Evolutionary conservation across 176 grass and related monocot species (phyloP), one percentile per base, ranked within the genome.

Genomic region (Aegilops sharonensis): DNA sequence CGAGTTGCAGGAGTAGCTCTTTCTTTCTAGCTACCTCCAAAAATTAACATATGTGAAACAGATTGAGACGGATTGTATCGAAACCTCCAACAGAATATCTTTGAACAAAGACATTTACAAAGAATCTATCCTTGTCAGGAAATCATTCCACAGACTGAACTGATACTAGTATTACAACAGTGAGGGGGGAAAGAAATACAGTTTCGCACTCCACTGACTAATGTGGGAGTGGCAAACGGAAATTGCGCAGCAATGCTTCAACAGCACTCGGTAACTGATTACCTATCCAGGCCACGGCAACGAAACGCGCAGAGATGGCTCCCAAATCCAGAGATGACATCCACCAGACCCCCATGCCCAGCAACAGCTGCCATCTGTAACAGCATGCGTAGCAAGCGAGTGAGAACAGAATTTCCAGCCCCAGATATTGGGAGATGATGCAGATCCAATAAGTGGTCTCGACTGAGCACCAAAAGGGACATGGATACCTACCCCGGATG

Each of bases 271-370:
- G 40, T 76, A 85, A n/a, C 61, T 62, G 45, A 17, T 76, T 76
- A 81, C 17, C 80, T 88, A 21, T 93, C 88, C 32, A 94, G 83
- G 45, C 94, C 92, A 13, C 48, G 48, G 57, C 90, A 95, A 79
- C 90, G 72, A 57, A 95, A 98, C 3, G 86, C 89, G 82, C 91
- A 95, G 45, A 98, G 87, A 91, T 98, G 96, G 64, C 93, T 98
- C 48, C 96, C 94, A 71, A 87, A 85, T 92, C 89, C 90, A 72
- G 97, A 99, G 73, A 94, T 92, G 34, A 99, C 82, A 76, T 96
- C 97, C 68, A 99, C 94, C 36, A 99, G 71, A 50, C 92, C 92
- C 65, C 94, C 85, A 42, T 95, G 91, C 74, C 97, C 94, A 12
- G 90, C 90, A 43, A 99, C 84, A 72, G 87, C 92, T 68, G 91